Percentiles rank a stretch among this genome's conserved stretches.
phyloP scores from a whole-genome alignment of 345 rosid genomes.

The Ceriops zippeliana region DNA sequence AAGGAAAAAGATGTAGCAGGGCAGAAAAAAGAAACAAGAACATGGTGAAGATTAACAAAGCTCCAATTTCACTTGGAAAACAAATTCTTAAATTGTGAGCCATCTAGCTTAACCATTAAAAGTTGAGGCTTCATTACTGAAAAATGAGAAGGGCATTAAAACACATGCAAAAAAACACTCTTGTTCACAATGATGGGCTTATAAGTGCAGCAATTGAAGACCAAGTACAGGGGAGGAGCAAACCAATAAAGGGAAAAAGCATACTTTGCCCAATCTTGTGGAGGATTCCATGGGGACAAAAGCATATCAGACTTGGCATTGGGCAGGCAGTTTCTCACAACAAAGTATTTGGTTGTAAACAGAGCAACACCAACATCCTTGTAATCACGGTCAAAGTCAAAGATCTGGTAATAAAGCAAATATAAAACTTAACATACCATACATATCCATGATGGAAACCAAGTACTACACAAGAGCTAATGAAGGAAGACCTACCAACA shows the following conservation, averaged over 20 bases:
- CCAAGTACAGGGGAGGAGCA: conserved; percentile 4
- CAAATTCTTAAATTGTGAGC: no score
- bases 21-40: no score
- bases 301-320: conserved; percentile 88
- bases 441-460: neutral
- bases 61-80: no score
- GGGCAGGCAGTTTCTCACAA: conserved; percentile 77
- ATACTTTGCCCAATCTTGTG: conserved; percentile 98
- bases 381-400: conserved; percentile 97
- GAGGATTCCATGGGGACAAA: conserved; percentile 96
- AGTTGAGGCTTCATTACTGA: no score
- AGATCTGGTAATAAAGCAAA: conserved; percentile 49
- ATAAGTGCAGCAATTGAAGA: neutral
- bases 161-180: neutral
- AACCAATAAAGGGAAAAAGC: conserved; percentile 17
- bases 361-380: conserved; percentile 91
- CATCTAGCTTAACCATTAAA: no score
- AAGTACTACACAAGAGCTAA: neutral
- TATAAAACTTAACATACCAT: neutral
- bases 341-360: conserved; percentile 78
- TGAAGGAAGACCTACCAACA: no score
- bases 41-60: no score
- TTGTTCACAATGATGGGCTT: neutral
- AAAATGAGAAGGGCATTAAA: no score
- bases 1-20: no score